These are phyloP conservation scores for Colletotrichum cereale DNA, from an alignment of 2,329 filamentous ascomycete species.

Conservation along the genomic window DNA sequence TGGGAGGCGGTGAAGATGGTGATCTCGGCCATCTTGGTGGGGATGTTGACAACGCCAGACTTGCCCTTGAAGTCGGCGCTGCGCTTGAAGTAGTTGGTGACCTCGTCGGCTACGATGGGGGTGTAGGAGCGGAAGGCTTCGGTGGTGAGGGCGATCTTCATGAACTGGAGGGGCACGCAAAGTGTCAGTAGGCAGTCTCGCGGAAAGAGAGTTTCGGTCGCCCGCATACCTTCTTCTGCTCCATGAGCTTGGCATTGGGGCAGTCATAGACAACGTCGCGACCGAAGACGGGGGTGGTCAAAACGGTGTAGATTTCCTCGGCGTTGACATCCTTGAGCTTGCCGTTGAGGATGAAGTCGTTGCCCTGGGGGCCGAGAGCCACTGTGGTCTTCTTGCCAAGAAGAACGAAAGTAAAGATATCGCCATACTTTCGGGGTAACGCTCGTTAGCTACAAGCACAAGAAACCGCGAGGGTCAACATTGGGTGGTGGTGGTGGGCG, in stretches of 20 bases:
- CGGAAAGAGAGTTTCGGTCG: background rate
- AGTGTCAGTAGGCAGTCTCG: conserved; percentile 38
- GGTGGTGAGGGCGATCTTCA: conserved; percentile 84
- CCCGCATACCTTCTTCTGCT: conserved; percentile 86
- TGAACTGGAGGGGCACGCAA: conserved; percentile 65
- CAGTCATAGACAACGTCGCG: conserved; percentile 92
- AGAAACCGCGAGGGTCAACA: background rate
- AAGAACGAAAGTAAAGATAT: conserved; percentile 90
- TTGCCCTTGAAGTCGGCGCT: conserved; percentile 75
- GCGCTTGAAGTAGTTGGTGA: conserved; percentile 78
- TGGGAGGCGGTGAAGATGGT: conserved; percentile 92
- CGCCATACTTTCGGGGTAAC: conserved; percentile 73
- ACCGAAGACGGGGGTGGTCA: conserved; percentile 81
- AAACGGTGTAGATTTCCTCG: conserved; percentile 88
- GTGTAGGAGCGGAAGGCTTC: conserved; percentile 83
- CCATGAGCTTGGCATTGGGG: conserved; percentile 92
- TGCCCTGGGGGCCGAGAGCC: conserved; percentile 83
- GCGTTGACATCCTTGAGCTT: conserved; percentile 91
- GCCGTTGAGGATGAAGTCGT: conserved; percentile 92
- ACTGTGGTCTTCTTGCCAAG: conserved; percentile 92
- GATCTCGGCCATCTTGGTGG: conserved; percentile 83
- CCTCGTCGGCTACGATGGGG: conserved; percentile 81
- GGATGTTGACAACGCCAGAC: conserved; percentile 78
- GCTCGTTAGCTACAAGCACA: conserved; percentile 21
- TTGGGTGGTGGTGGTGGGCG: conserved; percentile 7